Base-by-base conservation (phyloP, 129 eudicot genomes). In the Flaveria robusta region DNA sequence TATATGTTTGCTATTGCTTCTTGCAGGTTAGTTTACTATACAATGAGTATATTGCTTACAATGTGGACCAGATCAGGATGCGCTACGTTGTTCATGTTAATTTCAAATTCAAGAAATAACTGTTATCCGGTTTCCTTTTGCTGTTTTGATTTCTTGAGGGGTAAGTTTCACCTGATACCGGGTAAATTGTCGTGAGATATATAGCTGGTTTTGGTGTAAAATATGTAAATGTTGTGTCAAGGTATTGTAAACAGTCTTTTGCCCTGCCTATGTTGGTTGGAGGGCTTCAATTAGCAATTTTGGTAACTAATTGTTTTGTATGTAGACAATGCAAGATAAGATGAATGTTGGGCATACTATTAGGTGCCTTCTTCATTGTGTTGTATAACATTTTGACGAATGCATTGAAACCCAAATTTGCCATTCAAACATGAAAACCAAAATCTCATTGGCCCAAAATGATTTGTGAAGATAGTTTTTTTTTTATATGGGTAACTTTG, bases 21-120 rank as follows among this genome's bases (percentile, higher is more conserved):
- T 84, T 77, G 83, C 97, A 95, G 99, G 91, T 80, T 74, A 39
- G 82, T 67, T 83, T 95, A 72, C 60, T 91, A 66, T 91, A 95
- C 89, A 95, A 95, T 12, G 99, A 95, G 81, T 95, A 91, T 83
- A 95, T 95, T 24, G 85, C 89, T 15, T 95, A 95, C 91, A 91
- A 91, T 65, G 94, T 89, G 70, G 97, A 95, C 70, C 99, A 95
- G 84, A 95, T 91, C 43, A 84, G 92, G 81, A 95, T 95, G 99
- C 99, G 99, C 11, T 95, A 95, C 64, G 55, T 91, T 55, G 81
- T 95, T 72, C 99, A 89, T 58, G 96, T 95, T 12, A 75, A 83
- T 74, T 94, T 94, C 84, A 87, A 77, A 62, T 89, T 69, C 83
- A 81, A 79, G 68, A 65, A 79, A 45, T 83, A 59, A 70, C 31